Evolutionary conservation across 1,284 basidiomycete genomes (phyloP), one percentile per base, ranked within the genome.

Genomic region (Ustilago trichophora): DNA sequence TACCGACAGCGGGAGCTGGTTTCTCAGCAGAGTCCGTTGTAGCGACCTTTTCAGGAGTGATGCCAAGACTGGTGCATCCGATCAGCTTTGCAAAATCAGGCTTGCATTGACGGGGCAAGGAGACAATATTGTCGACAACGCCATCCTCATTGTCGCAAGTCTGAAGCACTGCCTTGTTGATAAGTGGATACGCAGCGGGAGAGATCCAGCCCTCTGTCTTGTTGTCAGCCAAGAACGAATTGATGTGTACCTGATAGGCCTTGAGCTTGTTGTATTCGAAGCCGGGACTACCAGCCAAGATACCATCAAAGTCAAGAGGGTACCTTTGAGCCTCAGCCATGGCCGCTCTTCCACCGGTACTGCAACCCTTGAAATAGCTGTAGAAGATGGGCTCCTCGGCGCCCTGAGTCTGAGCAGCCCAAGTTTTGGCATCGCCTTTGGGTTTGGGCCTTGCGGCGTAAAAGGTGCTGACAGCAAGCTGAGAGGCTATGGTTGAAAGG

Each of bases 161-260:
- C 13, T 51, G 13, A 12, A 73, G 44, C 9, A 73, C 70, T 0
- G 60, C 54, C 12, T 41, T 29, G 36, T 66, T 36, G 43, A 75
- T 54, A 16, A 65, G 31, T 3, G 57, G 34, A 32, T 72, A 69
- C 2, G 48, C 43, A 1, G 16, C 24, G 10, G 19, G 29, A 12
- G 72, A 37, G 22, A 73, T 60, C 45, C 49, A 73, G 18, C 36
- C 26, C 2, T 36, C 34, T 6, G 44, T 62, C 11, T 29, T 43
- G 16, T 44, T 48, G 47, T 72, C 37, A 7, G 45, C 26, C 29
- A 60, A 54, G 16, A 59, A 53, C 6, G 27, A 26, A 47, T 68
- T 72, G 58, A 73, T 50, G 42, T 72, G 69, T 6, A 72, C 53
- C 44, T 73, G 72, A 48, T 48, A 62, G 7, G 72, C 72, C 24